Evolutionary conservation across 495 filamentous ascomycete species (phyloP).

Genomic region (Hypoxylon perforatum): DNA sequence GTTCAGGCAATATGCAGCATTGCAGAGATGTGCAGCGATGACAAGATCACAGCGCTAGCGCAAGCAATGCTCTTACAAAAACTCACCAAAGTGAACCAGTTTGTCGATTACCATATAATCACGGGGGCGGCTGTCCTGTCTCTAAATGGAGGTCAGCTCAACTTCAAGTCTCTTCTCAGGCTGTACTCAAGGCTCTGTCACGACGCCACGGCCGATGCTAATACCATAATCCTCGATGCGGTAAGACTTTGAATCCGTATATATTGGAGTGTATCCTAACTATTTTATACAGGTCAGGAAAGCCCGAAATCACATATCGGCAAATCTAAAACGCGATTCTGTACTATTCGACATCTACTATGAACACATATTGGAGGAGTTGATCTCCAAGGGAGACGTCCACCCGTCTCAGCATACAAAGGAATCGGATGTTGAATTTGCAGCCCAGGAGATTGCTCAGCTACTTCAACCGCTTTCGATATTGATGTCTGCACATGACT

Average conservation of each 20-base stretch:
- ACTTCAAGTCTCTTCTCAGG: constrained; percentile 87
- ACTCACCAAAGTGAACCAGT: constrained; percentile 79
- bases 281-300: constrained; percentile 65
- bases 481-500: constrained; percentile 70
- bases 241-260: constrained; percentile 62
- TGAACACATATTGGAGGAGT: constrained; percentile 83
- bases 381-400: constrained; percentile 89
- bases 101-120: constrained; percentile 85
- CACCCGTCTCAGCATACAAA: constrained; percentile 67
- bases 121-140: constrained; percentile 82
- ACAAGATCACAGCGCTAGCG: constrained; percentile 93
- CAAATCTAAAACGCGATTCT: constrained; percentile 71
- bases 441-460: constrained; percentile 83
- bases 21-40: constrained; percentile 80
- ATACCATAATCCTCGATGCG: constrained; percentile 67
- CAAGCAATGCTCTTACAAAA: constrained; percentile 96
- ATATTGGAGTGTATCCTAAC: constrained; percentile 16
- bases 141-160: constrained; percentile 74
- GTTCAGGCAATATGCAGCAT: constrained; percentile 91
- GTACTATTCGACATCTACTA: constrained; percentile 81
- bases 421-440: constrained; percentile 78
- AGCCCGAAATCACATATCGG: constrained; percentile 82
- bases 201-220: constrained; percentile 74
- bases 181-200: constrained; percentile 79
- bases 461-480: constrained; percentile 83